Percentiles rank a stretch among this genome's conserved stretches.
Conservation (phyloP, 768 basidiomycete species). For the Mycena latifolia region DNA sequence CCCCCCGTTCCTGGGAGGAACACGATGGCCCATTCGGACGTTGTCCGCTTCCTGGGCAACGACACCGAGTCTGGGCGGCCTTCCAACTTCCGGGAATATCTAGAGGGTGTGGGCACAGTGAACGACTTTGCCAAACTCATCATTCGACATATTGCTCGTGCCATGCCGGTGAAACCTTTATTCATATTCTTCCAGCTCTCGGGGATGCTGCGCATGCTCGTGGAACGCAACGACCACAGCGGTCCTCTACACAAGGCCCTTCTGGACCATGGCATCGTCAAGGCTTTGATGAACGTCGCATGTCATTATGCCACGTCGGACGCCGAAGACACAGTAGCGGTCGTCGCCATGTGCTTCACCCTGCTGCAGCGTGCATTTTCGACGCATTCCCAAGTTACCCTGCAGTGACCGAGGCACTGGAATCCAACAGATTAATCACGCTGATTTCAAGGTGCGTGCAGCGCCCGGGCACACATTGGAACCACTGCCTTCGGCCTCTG, state of each 20-base stretch:
- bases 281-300: background rate
- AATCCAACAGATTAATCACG: background rate
- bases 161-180: background rate
- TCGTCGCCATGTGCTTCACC: conserved; percentile 12
- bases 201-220: conserved; percentile 15
- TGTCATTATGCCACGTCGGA: conserved; percentile 6
- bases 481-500: background rate
- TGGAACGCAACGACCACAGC: conserved; percentile 11
- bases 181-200: conserved; percentile 6
- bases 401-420: background rate
- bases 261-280: conserved; percentile 8
- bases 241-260: conserved; percentile 13
- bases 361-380: background rate
- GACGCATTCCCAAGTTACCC: background rate
- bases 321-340: conserved; percentile 7
- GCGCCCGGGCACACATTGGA: background rate
- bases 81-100: background rate
- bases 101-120: conserved; percentile 9
- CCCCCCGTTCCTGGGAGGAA: background rate
- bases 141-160: conserved; percentile 13
- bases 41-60: conserved; percentile 1
- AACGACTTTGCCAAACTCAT: conserved; percentile 17
- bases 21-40: background rate
- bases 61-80: background rate
- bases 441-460: background rate